Base-by-base conservation (phyloP, 1,284 basidiomycete species). In the Melampsora larici-populina region DNA sequence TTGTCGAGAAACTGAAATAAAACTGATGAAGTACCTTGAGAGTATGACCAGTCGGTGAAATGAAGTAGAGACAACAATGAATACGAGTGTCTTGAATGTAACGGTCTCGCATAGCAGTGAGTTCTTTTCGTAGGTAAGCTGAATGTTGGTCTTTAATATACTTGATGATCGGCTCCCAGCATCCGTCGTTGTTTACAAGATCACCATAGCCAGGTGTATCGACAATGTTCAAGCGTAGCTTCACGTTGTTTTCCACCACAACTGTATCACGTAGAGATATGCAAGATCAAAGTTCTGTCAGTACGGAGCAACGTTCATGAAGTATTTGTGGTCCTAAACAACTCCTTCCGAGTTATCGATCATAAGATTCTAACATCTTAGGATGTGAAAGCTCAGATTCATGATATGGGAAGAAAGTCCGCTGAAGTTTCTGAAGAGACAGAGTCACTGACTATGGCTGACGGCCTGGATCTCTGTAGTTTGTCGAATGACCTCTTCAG, bases 191-290 rank as follows among this genome's bases (percentile, higher is more conserved):
- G 89, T 99, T 97, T 84, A 99, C 90, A 83, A 95, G 92, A 87
- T 99, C 97, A 74, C 95, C 97, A 83, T 97, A 99, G 51, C 97
- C 96, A 74, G 96, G 96, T 7, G 97, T 99, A 85, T 99, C 97
- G 81, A 99, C 94, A 81, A 99, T 97, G 88, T 99, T 99, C 82
- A 99, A 87, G 77, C 93, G 90, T 79, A 99, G 89, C 84, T 90
- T 91, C 79, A 99, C 96, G 75, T 94, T 94, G 81, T 98, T 98
- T 85, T 99, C 96, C 73, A 91, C 90, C 80, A 99, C 94, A 80
- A 97, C 95, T 97, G 81, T 26, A 67, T 24, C 29, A 13, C 26
- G 72, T 15, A 17, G 49, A 24, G 69, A 66, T 71, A 71, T 49
- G 33, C n/a, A 63, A 55, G 55, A 40, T 36, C 70, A 67, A 60